Conservation (phyloP, 495 filamentous ascomycete species). For the Penicillium desertorum region DNA sequence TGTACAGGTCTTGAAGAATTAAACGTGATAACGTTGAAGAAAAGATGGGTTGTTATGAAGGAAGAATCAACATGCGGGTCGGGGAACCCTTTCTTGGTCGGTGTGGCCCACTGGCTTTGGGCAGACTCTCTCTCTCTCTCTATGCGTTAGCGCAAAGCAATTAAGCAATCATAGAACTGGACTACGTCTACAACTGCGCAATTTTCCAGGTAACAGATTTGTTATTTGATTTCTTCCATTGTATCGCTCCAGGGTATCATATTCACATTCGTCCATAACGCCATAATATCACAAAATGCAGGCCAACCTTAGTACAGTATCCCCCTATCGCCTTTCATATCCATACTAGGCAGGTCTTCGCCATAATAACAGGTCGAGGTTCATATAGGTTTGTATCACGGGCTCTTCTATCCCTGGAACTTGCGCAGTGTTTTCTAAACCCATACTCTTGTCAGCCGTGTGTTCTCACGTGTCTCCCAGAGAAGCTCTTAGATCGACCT, state of each 20-base stretch:
- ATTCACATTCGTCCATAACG: neutral
- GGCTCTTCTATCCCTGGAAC: constrained; percentile 62
- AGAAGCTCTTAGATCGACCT: neutral
- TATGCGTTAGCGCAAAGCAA: neutral
- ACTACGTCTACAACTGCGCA: neutral
- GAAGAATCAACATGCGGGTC: constrained; percentile 38
- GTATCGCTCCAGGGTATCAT: constrained; percentile 3
- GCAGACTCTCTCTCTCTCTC: neutral
- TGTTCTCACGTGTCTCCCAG: neutral
- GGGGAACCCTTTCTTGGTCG: constrained; percentile 38
- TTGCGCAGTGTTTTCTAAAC: constrained; percentile 67
- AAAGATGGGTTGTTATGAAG: constrained; percentile 14
- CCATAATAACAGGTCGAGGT: neutral
- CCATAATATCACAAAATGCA: constrained; percentile 1
- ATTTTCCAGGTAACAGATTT: neutral
- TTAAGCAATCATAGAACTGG: neutral
- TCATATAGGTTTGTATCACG: neutral
- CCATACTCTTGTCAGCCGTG: constrained; percentile 16
- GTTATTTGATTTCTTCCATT: neutral
- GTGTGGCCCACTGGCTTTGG: constrained; percentile 18
- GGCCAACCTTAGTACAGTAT: neutral
- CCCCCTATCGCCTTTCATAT: neutral
- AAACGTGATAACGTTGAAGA: constrained; percentile 16
- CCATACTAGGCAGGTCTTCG: neutral
- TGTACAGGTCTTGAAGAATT: constrained; percentile 17